Evolutionary conservation across 176 grass and related monocot genomes (phyloP).

Genomic region (Carex pumila): DNA sequence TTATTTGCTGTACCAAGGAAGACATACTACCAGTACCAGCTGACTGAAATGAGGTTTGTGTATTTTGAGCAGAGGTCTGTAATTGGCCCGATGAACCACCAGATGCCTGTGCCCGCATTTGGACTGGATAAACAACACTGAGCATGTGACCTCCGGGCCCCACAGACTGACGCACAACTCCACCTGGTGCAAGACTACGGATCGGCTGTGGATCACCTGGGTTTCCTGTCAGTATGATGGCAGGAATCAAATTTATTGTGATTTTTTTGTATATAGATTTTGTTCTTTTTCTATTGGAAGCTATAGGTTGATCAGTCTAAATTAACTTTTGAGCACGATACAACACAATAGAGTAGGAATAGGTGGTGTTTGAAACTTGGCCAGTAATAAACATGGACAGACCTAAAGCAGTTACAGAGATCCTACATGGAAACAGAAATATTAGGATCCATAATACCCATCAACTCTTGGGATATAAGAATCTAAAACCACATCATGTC

Average conservation of each 20-base stretch:
- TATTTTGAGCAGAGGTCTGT: conserved; percentile 38
- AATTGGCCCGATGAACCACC: conserved; percentile 27
- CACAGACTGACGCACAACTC: conserved; percentile 36
- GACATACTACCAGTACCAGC: conserved; percentile 39
- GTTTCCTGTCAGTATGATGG: neutral
- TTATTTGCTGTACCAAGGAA: conserved; percentile 51
- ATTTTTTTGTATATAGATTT: neutral
- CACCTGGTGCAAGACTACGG: conserved; percentile 56
- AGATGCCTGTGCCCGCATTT: conserved; percentile 50
- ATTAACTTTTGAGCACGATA: neutral
- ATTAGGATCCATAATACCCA: neutral
- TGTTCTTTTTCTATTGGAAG: neutral
- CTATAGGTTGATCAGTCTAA: neutral
- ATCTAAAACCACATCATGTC: neutral
- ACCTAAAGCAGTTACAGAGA: neutral
- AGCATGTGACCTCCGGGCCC: conserved; percentile 52
- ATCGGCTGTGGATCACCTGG: conserved; percentile 33
- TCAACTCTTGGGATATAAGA: neutral
- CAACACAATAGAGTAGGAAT: neutral
- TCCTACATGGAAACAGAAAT: neutral
- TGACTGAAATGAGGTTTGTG: conserved; percentile 21
- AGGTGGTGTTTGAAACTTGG: neutral
- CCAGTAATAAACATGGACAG: neutral
- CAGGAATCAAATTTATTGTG: neutral
- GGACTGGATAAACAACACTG: conserved; percentile 69